Base-by-base conservation (phyloP, 352 stramenopile species). In the Pythium sukuiense region DNA sequence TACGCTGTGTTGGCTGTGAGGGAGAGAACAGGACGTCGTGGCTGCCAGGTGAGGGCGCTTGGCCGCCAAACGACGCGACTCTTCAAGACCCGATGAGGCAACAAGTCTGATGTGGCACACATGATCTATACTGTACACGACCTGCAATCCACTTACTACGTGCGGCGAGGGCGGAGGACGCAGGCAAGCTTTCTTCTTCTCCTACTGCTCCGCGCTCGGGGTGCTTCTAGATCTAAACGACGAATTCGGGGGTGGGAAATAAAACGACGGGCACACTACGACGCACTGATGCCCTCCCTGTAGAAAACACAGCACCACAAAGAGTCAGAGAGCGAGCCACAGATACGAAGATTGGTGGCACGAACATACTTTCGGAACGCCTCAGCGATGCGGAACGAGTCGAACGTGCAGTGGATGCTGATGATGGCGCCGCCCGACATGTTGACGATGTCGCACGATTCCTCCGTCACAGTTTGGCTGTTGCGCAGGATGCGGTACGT, bases 321-420 rank as follows among this genome's bases (percentile, higher is more conserved):
- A 2, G 46, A 27, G 63, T 65, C 24, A 78, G 20, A 58, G 56
- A 48, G 16, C 11, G 37, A 6, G 37, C 32, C 32, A 9, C 32
- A 9, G 32, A 35, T 35, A 35, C 32, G 32, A 9, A 5, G 32
- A 35, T 9, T 24, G 20, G 32, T 9, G 5, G 32, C 32, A 9
- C 5, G 32, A 9, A 87, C 85, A 62, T 87, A 95, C 87, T 90
- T 93, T 76, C 76, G 75, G 71, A 95, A 95, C 49, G 87, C 82
- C 61, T 91, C 77, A 18, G 87, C 85, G 56, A 95, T 86, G 67
- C 84, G 82, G 70, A 83, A 84, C 72, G 87, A 95, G 76, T 95
- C 87, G 57, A 94, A 95, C 48, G 87, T 95, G 75, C 83, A 92
- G 72, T 95, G 87, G 55, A 95, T 93, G 63, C 82, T 93, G 48